Percentiles rank a stretch among this genome's conserved stretches.
Evolutionary conservation across 441 rosid species (phyloP).

Genomic region (Lagerstroemia fauriei): DNA sequence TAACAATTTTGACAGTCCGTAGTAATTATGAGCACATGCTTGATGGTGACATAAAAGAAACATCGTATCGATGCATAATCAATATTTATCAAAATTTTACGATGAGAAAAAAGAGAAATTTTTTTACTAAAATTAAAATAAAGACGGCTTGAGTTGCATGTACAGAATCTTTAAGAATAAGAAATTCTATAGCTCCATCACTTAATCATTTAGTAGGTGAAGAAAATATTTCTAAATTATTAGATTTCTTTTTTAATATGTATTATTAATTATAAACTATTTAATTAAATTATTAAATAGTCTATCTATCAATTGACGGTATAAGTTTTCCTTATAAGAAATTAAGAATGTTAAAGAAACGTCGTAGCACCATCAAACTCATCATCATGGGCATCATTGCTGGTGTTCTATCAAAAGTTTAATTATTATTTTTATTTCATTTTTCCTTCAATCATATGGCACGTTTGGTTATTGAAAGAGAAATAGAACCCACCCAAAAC

Average conservation of each 20-base stretch:
- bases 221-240: no score
- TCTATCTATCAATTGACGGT: no score
- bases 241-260: no score
- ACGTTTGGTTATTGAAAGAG: slow-evolving; percentile 9
- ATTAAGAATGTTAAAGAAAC: not conserved
- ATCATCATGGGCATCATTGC: slow-evolving; percentile 34
- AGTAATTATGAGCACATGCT: slow-evolving; percentile 19
- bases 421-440: slow-evolving; percentile 13
- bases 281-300: no score
- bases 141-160: no score
- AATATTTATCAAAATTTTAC: not conserved
- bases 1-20: slow-evolving; percentile 20
- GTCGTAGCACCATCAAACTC: not conserved
- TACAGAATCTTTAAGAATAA: no score
- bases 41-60: slow-evolving; percentile 15
- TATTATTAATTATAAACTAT: no score
- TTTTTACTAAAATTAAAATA: not conserved
- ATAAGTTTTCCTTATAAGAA: not conserved
- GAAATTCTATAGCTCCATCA: no score
- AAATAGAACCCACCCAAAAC: slow-evolving; percentile 5
- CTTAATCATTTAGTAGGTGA: no score
- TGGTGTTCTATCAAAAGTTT: slow-evolving; percentile 24
- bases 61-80: no score
- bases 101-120: not conserved
- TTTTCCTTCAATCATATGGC: not conserved